Conservation (phyloP, 495 filamentous ascomycete genomes). For the Penicillium ucsense region DNA sequence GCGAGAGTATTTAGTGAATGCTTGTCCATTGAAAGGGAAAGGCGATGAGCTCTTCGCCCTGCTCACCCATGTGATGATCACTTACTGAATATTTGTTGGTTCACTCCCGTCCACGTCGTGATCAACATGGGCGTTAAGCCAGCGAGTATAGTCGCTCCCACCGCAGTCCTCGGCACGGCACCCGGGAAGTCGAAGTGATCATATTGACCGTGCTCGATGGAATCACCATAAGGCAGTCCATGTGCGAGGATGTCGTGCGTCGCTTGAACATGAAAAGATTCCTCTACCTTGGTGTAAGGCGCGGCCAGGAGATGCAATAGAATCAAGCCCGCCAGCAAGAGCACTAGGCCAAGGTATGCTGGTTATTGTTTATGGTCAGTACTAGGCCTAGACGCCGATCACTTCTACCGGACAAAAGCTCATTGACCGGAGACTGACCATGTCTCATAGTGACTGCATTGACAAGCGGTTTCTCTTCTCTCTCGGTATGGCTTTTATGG, state of each 20-base stretch:
- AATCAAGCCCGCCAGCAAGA: constrained; percentile 57
- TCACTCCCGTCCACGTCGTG: constrained; percentile 28
- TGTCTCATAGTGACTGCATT: constrained; percentile 17
- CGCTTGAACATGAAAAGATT: constrained; percentile 96
- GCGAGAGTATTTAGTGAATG: too few species aligned
- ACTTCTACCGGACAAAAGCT: too few species aligned
- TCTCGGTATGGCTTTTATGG: too few species aligned
- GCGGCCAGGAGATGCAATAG: constrained; percentile 66
- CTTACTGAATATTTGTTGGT: constrained; percentile 46
- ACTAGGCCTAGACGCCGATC: too few species aligned
- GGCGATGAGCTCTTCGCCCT: neutral
- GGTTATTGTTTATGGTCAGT: too few species aligned
- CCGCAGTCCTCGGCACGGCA: constrained; percentile 80
- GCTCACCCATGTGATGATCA: neutral
- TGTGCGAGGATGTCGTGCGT: constrained; percentile 81
- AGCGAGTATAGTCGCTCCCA: constrained; percentile 67
- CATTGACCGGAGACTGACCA: constrained; percentile 7
- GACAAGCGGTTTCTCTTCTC: neutral
- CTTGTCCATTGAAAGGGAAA: too few species aligned
- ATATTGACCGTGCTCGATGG: constrained; percentile 45
- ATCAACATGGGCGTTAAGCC: constrained; percentile 29
- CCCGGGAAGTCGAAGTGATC: constrained; percentile 92
- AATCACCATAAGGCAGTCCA: constrained; percentile 56
- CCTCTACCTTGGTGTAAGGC: constrained; percentile 97
- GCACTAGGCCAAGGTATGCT: constrained; percentile 16